phyloP scores from a whole-genome alignment of 768 basidiomycete species.

The Rhodosporidiobolus sp. region DNA sequence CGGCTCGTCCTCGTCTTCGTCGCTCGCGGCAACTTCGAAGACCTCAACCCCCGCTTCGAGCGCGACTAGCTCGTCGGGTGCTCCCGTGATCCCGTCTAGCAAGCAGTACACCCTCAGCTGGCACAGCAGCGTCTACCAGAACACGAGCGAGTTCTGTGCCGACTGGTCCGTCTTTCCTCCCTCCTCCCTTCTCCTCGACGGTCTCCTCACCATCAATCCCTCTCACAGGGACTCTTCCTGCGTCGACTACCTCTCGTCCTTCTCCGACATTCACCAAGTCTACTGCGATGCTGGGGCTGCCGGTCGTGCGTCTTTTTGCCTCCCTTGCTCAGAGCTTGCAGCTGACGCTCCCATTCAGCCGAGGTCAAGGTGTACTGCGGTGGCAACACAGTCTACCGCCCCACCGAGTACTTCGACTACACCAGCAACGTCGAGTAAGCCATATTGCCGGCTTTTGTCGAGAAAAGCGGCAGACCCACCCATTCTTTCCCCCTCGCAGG shows the following conservation, averaged over 20 bases:
- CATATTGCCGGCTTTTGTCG: too few species aligned
- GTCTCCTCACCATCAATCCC: too few species aligned
- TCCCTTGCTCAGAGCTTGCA: background rate
- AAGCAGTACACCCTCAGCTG: too few species aligned
- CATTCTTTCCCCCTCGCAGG: background rate
- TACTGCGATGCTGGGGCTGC: conserved; percentile 13
- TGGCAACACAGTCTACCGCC: conserved; percentile 22
- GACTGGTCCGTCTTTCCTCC: too few species aligned
- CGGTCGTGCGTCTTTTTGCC: conserved; percentile 3
- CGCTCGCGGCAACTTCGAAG: too few species aligned
- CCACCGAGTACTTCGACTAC: conserved; percentile 15
- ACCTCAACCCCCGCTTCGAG: too few species aligned
- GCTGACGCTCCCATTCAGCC: background rate
- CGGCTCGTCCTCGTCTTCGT: too few species aligned
- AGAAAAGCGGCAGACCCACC: background rate
- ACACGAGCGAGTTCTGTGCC: too few species aligned
- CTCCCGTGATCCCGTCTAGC: too few species aligned
- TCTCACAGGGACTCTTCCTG: conserved; percentile 7
- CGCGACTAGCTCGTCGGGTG: too few species aligned
- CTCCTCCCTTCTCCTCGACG: too few species aligned
- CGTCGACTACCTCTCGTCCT: conserved; percentile 18
- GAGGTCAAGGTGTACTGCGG: conserved; percentile 3
- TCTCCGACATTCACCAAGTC: conserved; percentile 15
- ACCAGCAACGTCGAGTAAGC: background rate
- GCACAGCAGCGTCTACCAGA: too few species aligned